Percentiles rank a stretch among this genome's conserved stretches.
These are phyloP conservation scores for Lizonia empirigonia DNA, from an alignment of 2,329 filamentous ascomycete genomes.

Conservation along the genomic window DNA sequence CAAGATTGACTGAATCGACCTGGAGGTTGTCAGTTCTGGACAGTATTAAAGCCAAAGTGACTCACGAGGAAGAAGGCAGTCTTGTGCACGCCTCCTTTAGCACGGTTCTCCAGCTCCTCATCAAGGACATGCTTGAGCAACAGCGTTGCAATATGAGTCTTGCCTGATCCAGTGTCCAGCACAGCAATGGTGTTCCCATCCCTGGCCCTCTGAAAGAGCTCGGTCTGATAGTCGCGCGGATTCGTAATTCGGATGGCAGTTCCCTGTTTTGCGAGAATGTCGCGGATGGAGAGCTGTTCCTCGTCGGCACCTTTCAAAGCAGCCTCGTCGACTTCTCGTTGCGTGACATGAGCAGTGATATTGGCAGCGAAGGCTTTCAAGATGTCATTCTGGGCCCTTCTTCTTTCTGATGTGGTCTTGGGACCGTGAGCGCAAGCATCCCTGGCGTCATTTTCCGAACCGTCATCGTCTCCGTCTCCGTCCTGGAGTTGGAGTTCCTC, in stretches of 20 bases:
- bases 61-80: slow-evolving; percentile 82
- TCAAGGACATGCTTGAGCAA: slow-evolving; percentile 78
- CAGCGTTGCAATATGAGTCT: slow-evolving; percentile 93
- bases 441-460: slow-evolving; percentile 35
- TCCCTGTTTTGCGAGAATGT: slow-evolving; percentile 60
- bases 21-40: slow-evolving; percentile 35
- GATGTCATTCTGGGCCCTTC: slow-evolving; percentile 50
- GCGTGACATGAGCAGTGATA: slow-evolving; percentile 51
- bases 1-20: slow-evolving; percentile 86
- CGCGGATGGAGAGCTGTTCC: slow-evolving; percentile 58
- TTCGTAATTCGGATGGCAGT: slow-evolving; percentile 68
- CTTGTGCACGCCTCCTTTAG: slow-evolving; percentile 62
- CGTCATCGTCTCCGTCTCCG: slow-evolving; percentile 9
- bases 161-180: slow-evolving; percentile 91
- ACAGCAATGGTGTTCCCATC: slow-evolving; percentile 88
- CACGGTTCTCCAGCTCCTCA: slow-evolving; percentile 74
- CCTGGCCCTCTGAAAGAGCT: slow-evolving; percentile 89
- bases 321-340: slow-evolving; percentile 48
- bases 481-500: background rate
- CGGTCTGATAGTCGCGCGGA: slow-evolving; percentile 87
- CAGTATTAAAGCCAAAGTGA: background rate
- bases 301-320: slow-evolving; percentile 48
- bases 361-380: slow-evolving; percentile 52
- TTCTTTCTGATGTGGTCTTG: slow-evolving; percentile 44
- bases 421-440: slow-evolving; percentile 27